Conservation (phyloP, 495 filamentous ascomycete genomes). For the Penicillium simplicissimum region DNA sequence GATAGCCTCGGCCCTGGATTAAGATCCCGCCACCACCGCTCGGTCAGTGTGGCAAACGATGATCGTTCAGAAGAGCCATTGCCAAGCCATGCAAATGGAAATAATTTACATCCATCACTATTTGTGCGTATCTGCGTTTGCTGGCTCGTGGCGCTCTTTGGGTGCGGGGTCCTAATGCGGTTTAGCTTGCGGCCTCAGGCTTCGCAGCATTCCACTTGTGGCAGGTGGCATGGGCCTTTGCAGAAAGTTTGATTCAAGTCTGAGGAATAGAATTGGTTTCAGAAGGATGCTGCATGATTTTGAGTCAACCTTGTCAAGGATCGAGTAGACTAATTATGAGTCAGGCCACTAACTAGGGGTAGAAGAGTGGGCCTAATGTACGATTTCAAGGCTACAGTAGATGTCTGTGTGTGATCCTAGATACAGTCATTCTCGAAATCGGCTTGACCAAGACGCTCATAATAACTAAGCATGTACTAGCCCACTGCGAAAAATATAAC, state of each 20-base stretch:
- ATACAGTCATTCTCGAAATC: too few relatives aligned
- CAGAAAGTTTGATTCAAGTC: neutral
- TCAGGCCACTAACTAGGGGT: too few relatives aligned
- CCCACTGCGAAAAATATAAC: too few relatives aligned
- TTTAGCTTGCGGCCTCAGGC: slow-evolving; percentile 17
- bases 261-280: too few relatives aligned
- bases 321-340: too few relatives aligned
- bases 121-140: neutral
- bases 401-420: too few relatives aligned
- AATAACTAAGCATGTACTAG: too few relatives aligned
- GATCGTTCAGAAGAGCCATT: neutral
- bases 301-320: too few relatives aligned
- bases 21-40: neutral
- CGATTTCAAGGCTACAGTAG: too few relatives aligned
- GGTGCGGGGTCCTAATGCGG: slow-evolving; percentile 39
- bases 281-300: too few relatives aligned
- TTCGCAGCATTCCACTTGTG: neutral
- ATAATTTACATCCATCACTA: neutral
- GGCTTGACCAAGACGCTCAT: too few relatives aligned
- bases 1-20: neutral
- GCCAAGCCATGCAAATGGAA: neutral
- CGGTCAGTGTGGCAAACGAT: neutral
- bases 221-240: neutral
- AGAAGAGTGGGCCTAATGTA: too few relatives aligned
- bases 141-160: neutral